Conservation (phyloP, 495 filamentous ascomycete genomes). For the Astrothelium macrocarpum region DNA sequence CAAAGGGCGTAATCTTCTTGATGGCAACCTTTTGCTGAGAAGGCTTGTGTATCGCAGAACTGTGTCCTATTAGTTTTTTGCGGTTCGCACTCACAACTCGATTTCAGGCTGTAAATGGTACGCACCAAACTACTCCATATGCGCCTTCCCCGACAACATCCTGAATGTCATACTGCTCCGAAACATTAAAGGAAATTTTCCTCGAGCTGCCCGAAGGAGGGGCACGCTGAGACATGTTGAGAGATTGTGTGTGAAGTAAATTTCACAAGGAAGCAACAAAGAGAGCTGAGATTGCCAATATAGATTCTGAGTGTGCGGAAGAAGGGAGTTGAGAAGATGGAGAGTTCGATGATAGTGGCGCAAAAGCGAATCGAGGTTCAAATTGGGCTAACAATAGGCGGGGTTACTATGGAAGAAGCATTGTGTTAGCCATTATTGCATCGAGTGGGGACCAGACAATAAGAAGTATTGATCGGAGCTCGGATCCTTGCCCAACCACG, state of each 20-base stretch:
- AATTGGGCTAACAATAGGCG: neutral
- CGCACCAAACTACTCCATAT: conserved; percentile 97
- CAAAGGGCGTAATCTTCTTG: conserved; percentile 99
- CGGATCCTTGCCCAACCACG: neutral
- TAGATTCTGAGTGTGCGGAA: neutral
- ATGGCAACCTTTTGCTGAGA: conserved; percentile 98
- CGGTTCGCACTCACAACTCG: conserved; percentile 13
- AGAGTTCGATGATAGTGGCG: neutral
- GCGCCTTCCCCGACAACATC: conserved; percentile 99
- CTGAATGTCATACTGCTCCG: conserved; percentile 98
- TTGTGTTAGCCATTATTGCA: neutral
- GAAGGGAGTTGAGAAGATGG: neutral
- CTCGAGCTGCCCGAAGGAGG: conserved; percentile 46
- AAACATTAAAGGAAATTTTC: conserved; percentile 99
- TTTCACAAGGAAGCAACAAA: neutral
- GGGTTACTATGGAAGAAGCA: neutral
- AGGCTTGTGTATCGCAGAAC: conserved; percentile 93
- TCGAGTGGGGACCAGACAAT: neutral
- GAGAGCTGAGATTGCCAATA: neutral
- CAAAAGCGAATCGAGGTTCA: neutral
- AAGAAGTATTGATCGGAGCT: conserved; percentile 1
- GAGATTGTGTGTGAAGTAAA: neutral
- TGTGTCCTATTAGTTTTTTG: conserved; percentile 26
- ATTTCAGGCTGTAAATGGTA: neutral
- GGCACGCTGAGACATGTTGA: conserved; percentile 26